A percentile compares a stretch with the other conserved stretches of the same genome.
Evolutionary conservation across 257 asterid species (phyloP).

Genomic region (Phtheirospermum japonicum): DNA sequence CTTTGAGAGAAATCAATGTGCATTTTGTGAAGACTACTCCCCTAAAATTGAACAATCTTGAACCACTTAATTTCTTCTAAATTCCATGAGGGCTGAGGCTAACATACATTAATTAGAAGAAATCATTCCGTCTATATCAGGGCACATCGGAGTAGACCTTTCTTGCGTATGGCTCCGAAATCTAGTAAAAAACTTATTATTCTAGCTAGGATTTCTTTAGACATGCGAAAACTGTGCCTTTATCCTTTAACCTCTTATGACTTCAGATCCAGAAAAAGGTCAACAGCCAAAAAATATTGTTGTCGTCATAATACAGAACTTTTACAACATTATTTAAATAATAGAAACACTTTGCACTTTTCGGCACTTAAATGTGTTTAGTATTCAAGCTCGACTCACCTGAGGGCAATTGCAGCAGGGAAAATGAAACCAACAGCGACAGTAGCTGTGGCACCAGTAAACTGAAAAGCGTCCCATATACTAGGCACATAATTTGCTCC

Average conservation of each 20-base stretch:
- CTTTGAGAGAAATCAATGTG: neutral
- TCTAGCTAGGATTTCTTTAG: neutral
- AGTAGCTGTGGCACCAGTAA: constrained; percentile 92
- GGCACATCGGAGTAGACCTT: no score
- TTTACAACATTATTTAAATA: neutral
- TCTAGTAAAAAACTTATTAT: neutral
- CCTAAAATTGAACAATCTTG: neutral
- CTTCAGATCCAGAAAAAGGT: neutral
- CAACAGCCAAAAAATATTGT: neutral
- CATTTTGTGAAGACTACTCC: neutral
- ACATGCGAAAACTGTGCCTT: neutral
- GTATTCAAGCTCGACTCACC: constrained; percentile 39
- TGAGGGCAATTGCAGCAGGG: constrained; percentile 77
- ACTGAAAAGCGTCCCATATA: constrained; percentile 92
- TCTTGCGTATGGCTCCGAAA: no score
- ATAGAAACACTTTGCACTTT: neutral
- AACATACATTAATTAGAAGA: no score
- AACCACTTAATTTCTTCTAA: no score
- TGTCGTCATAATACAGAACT: neutral
- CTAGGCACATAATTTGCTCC: constrained; percentile 87
- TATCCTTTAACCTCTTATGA: neutral
- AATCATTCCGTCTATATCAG: no score
- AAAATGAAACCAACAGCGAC: constrained; percentile 79
- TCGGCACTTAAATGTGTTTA: neutral
- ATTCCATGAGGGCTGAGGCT: no score